A percentile compares a stretch with the other conserved stretches of the same genome.
Conservation (phyloP, 2,329 filamentous ascomycete genomes). For the Xylariaceae sp. region DNA sequence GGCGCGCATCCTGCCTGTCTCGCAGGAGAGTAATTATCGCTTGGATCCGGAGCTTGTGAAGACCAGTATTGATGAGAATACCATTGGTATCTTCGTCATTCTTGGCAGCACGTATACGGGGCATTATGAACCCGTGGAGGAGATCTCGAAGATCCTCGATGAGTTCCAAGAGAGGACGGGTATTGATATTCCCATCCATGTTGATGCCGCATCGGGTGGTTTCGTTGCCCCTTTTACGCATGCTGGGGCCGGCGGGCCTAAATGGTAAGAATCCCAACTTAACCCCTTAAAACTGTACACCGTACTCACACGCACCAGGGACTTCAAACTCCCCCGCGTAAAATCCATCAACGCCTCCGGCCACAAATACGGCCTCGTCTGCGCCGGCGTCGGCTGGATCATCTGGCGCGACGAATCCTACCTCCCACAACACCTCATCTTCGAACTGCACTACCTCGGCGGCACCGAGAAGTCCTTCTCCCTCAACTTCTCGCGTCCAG, state of each 20-base stretch:
- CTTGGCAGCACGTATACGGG: slow-evolving; percentile 69
- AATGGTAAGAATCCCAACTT: slow-evolving; percentile 42
- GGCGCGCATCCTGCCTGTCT: slow-evolving; percentile 58
- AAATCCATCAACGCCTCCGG: slow-evolving; percentile 63
- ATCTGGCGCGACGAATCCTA: slow-evolving; percentile 61
- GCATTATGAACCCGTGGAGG: slow-evolving; percentile 66
- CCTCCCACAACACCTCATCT: slow-evolving; percentile 63
- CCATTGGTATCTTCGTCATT: slow-evolving; percentile 70
- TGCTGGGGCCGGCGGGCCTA: slow-evolving; percentile 48
- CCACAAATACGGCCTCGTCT: slow-evolving; percentile 55
- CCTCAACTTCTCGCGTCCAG: slow-evolving; percentile 67
- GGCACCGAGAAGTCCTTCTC: slow-evolving; percentile 67
- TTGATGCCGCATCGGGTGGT: slow-evolving; percentile 56
- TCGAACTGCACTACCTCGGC: slow-evolving; percentile 65
- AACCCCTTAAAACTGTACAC: no score
- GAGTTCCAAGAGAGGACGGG: slow-evolving; percentile 57
- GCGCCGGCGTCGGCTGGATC: slow-evolving; percentile 64
- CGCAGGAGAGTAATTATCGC: slow-evolving; percentile 53
- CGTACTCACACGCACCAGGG: slow-evolving; percentile 32
- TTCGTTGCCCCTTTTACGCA: slow-evolving; percentile 59
- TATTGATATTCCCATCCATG: slow-evolving; percentile 61
- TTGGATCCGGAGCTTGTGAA: slow-evolving; percentile 60
- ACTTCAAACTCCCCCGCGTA: slow-evolving; percentile 57
- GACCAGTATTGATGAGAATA: slow-evolving; percentile 68
- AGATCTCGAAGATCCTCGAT: slow-evolving; percentile 60